Evolutionary conservation across 176 grass and related monocot genomes (phyloP).

Genomic region (Raddia guianensis): DNA sequence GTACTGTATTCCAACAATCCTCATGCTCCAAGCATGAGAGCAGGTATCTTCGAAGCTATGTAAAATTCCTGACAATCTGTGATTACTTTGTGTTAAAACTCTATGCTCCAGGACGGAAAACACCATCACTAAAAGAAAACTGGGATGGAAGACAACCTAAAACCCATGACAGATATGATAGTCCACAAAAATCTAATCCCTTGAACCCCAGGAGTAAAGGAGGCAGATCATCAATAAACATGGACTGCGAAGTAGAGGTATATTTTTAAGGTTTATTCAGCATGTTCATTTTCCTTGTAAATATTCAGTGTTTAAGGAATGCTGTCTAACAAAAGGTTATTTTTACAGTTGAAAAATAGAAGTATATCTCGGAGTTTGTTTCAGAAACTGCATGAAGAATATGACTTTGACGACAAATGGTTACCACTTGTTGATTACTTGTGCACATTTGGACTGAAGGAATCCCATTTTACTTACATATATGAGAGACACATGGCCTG

Average conservation of each 20-base stretch:
- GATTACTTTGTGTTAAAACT: constrained; percentile 27
- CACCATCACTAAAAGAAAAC: constrained; percentile 45
- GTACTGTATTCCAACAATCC: constrained; percentile 53
- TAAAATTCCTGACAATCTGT: constrained; percentile 14
- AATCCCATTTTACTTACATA: constrained; percentile 85
- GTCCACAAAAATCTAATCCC: constrained; percentile 29
- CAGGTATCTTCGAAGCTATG: constrained; percentile 45
- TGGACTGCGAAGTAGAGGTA: constrained; percentile 68
- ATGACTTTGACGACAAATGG: constrained; percentile 85
- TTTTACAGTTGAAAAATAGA: constrained; percentile 75
- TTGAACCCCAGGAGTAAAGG: constrained; percentile 36
- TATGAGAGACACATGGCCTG: constrained; percentile 88
- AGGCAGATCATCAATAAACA: constrained; percentile 38
- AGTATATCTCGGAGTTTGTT: constrained; percentile 63
- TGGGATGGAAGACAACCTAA: constrained; percentile 54
- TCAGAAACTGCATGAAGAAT: constrained; percentile 83
- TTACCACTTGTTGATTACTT: constrained; percentile 88
- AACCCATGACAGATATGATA: constrained; percentile 35
- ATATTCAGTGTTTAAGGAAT: constrained; percentile 30
- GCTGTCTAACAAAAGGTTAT: constrained; percentile 29
- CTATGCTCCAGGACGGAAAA: constrained; percentile 47
- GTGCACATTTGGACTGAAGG: constrained; percentile 83
- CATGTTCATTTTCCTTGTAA: constrained; percentile 24
- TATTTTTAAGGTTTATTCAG: constrained; percentile 37
- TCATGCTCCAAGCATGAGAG: constrained; percentile 38